Evolutionary conservation across 768 basidiomycete species (phyloP).

Genomic region (Suillus lakei): DNA sequence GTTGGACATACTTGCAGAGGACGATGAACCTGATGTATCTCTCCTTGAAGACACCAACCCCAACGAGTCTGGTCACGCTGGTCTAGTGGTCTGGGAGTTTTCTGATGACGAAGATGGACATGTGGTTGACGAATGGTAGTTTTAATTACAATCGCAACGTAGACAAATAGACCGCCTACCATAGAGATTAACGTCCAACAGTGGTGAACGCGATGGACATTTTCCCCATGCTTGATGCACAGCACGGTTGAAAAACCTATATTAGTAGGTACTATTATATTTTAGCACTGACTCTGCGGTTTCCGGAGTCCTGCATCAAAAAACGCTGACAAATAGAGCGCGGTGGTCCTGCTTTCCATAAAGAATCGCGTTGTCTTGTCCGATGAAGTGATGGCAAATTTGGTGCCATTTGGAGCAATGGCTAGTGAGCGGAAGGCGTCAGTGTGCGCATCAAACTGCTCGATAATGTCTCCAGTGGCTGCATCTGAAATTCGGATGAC

Average conservation of each 20-base stretch:
- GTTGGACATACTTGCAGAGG: not conserved
- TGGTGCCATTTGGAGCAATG: not conserved
- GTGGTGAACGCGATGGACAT: no score
- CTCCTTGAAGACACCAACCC: not conserved
- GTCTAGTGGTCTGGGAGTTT: conserved; percentile 5
- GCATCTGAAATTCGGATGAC: not conserved
- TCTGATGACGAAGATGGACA: not conserved
- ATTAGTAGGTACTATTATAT: no score
- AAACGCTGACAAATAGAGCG: no score
- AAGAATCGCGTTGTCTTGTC: not conserved
- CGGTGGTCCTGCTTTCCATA: no score
- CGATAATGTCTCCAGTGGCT: not conserved
- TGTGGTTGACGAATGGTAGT: no score
- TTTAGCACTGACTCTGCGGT: no score
- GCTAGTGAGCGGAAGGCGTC: not conserved
- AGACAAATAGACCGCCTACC: no score
- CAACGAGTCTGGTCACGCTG: not conserved
- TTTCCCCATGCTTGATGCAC: no score
- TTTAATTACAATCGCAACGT: no score
- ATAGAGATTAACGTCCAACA: no score
- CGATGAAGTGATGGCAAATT: not conserved
- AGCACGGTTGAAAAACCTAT: no score
- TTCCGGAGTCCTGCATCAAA: no score
- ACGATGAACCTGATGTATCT: not conserved
- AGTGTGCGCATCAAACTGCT: not conserved